Evolutionary conservation across 1,139 yeast species (phyloP).

Genomic region (Casaregolazyma lundiana): DNA sequence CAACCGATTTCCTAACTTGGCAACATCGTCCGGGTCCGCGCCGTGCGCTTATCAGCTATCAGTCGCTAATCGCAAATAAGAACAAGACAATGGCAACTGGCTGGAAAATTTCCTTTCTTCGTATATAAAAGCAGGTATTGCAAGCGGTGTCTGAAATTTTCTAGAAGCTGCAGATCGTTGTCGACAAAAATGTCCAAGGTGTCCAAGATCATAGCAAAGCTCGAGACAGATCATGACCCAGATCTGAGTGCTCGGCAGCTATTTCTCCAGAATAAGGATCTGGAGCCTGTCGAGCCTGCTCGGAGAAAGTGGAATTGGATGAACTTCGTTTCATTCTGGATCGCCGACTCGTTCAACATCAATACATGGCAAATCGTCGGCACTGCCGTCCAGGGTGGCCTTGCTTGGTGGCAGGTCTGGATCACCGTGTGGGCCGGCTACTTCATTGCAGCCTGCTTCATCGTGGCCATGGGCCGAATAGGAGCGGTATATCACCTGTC

Average conservation of each 20-base stretch:
- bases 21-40: too few species aligned
- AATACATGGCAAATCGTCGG: conserved; percentile 91
- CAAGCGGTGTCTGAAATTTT: too few species aligned
- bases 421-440: conserved; percentile 63
- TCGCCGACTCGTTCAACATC: conserved; percentile 81
- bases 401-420: conserved; percentile 92
- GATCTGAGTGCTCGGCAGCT: conserved; percentile 20
- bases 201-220: conserved; percentile 9
- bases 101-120: too few species aligned
- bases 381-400: conserved; percentile 67
- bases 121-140: too few species aligned
- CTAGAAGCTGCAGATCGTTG: too few species aligned
- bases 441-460: conserved; percentile 30
- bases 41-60: too few species aligned
- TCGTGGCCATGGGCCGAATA: conserved; percentile 33
- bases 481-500: conserved; percentile 38
- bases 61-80: too few species aligned
- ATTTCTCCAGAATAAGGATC: conserved; percentile 60
- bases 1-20: too few species aligned
- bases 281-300: conserved; percentile 66
- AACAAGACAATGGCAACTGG: too few species aligned
- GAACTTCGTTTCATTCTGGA: conserved; percentile 74
- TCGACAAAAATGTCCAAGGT: not conserved
- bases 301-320: conserved; percentile 76
- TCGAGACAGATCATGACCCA: conserved; percentile 23